Conservation (phyloP, 202 grass and related monocot genomes). For the Cymbopogon flexuosus region DNA sequence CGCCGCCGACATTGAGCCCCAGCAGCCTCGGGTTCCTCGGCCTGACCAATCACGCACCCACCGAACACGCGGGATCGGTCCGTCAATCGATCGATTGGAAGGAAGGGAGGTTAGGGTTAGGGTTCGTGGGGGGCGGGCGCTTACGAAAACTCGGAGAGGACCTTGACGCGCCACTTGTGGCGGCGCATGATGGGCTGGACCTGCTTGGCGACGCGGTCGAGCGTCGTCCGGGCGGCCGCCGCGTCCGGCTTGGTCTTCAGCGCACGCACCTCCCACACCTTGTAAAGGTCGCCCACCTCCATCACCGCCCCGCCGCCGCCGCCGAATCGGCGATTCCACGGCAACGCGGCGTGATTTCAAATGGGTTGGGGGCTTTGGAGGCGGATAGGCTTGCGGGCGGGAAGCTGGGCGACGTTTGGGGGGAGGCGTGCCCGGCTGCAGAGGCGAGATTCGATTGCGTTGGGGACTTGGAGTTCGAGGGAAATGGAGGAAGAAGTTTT, state of each 20-base stretch:
- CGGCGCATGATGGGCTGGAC: constrained; percentile 95
- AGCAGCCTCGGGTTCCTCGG: constrained; percentile 71
- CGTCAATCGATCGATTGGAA: neutral
- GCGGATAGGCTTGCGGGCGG: neutral
- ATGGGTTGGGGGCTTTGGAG: neutral
- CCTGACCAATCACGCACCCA: constrained; percentile 22
- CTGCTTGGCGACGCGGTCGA: constrained; percentile 80
- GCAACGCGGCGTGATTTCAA: constrained; percentile 14
- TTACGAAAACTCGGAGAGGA: constrained; percentile 91
- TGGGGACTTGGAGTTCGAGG: neutral
- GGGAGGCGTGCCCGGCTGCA: too few species aligned
- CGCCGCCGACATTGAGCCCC: constrained; percentile 65
- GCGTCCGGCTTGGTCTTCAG: constrained; percentile 74
- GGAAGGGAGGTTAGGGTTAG: neutral
- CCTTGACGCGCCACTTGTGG: constrained; percentile 89
- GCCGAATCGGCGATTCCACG: neutral
- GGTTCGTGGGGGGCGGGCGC: neutral
- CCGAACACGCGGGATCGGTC: neutral
- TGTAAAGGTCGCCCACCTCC: constrained; percentile 79
- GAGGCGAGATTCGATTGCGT: neutral
- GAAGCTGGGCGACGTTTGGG: too few species aligned
- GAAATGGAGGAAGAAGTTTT: neutral
- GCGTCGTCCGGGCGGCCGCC: constrained; percentile 51
- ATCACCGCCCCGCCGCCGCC: constrained; percentile 26
- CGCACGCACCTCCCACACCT: constrained; percentile 81